These are phyloP conservation scores for Allodekkera sacchari DNA, from an alignment of 805 yeast genomes.

Conservation along the genomic window DNA sequence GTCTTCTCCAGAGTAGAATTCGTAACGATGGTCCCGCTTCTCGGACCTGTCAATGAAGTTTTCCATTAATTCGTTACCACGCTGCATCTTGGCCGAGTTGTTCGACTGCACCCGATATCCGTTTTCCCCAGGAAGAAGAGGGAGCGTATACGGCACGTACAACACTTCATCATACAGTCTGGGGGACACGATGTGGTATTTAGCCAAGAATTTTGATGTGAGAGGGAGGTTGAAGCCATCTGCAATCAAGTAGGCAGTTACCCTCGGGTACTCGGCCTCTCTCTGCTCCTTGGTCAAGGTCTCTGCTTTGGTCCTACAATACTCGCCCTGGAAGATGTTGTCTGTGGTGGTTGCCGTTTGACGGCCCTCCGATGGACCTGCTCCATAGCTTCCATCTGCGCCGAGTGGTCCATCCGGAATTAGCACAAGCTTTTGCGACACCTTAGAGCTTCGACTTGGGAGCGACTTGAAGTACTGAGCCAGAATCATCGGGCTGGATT, in stretches of 20 bases:
- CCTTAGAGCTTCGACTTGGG: conserved; percentile 74
- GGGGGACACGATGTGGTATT: conserved; percentile 76
- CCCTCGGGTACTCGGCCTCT: conserved; percentile 63
- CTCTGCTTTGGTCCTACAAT: conserved; percentile 37
- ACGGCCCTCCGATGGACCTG: conserved; percentile 7
- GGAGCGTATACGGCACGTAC: conserved; percentile 82
- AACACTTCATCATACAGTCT: conserved; percentile 88
- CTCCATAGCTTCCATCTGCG: conserved; percentile 4
- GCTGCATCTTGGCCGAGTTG: conserved; percentile 33
- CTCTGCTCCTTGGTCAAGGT: conserved; percentile 50
- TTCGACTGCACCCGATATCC: conserved; percentile 73
- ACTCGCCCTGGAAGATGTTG: conserved; percentile 24
- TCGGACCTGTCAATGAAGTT: conserved; percentile 72
- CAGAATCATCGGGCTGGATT: conserved; percentile 12
- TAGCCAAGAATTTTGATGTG: conserved; percentile 54
- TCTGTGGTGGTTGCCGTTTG: conserved; percentile 22
- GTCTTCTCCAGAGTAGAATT: conserved; percentile 78
- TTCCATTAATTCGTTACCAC: conserved; percentile 51
- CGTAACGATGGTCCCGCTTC: conserved; percentile 85
- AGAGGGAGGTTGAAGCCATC: conserved; percentile 66
- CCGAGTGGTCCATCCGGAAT: conserved; percentile 55
- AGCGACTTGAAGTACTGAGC: conserved; percentile 48
- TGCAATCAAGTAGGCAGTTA: conserved; percentile 86
- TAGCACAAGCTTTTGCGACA: conserved; percentile 76
- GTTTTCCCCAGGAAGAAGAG: conserved; percentile 75